Conservation (phyloP, 495 filamentous ascomycete genomes). For the Astrocystis sublimbata region DNA sequence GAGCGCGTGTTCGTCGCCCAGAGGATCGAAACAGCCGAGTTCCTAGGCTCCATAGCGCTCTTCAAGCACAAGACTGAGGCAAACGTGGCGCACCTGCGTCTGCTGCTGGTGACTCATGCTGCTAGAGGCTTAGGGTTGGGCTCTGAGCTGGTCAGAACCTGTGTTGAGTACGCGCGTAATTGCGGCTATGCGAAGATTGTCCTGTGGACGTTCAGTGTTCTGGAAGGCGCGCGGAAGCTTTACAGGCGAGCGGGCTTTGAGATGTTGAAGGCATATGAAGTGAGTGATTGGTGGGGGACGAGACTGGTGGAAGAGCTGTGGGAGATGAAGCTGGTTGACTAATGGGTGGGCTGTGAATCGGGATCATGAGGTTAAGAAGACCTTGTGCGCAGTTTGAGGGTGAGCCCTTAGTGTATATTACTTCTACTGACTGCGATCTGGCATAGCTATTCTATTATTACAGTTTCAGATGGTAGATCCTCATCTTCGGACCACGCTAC, state of each 20-base stretch:
- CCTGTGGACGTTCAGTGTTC: not conserved
- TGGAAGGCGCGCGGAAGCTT: constrained; percentile 6
- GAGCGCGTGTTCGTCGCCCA: not conserved
- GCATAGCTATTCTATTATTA: too few species aligned
- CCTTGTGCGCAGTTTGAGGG: too few species aligned
- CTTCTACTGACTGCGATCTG: too few species aligned
- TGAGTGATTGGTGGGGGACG: not conserved
- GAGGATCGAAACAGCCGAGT: not conserved
- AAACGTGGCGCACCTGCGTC: constrained; percentile 6
- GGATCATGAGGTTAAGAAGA: too few species aligned
- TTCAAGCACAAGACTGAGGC: constrained; percentile 2
- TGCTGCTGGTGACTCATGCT: not conserved
- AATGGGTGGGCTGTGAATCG: not conserved
- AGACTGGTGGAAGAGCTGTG: not conserved
- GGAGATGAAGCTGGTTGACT: not conserved
- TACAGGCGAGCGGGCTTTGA: constrained; percentile 7
- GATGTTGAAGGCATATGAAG: not conserved
- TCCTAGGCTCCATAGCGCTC: constrained; percentile 3
- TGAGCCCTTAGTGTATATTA: too few species aligned
- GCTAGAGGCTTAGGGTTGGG: constrained; percentile 7
- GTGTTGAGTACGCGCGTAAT: constrained; percentile 4
- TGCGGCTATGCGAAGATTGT: not conserved
- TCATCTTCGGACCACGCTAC: too few species aligned
- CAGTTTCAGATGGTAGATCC: too few species aligned
- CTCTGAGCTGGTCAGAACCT: not conserved